phyloP scores from a whole-genome alignment of 208 protist genomes.

The Wallacemonas collosoma region DNA sequence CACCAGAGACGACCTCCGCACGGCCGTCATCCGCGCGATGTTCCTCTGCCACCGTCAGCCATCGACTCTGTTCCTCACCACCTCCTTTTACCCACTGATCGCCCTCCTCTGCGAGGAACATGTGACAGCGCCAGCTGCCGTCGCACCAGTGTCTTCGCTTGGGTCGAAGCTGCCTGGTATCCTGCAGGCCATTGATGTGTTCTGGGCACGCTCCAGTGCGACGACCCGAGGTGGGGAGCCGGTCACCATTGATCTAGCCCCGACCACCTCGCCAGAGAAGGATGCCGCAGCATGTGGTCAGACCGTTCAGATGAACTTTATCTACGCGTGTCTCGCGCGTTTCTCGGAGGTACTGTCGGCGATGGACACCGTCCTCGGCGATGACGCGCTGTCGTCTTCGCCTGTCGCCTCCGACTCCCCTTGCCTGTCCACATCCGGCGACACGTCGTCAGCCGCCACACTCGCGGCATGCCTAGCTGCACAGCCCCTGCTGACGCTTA shows the following conservation, averaged over 20 bases:
- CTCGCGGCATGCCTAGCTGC: conserved; percentile 19
- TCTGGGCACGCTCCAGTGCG: conserved; percentile 11
- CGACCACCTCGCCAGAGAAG: no score
- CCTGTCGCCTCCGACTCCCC: no score
- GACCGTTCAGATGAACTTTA: conserved; percentile 2
- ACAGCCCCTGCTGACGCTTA: conserved; percentile 46
- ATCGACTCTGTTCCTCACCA: neutral
- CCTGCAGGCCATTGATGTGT: conserved; percentile 11
- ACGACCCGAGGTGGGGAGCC: conserved; percentile 3
- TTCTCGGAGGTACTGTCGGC: neutral
- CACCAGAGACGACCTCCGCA: conserved; percentile 4
- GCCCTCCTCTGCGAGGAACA: neutral
- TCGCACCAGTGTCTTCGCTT: neutral
- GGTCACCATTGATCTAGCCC: neutral
- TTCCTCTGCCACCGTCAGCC: conserved; percentile 14
- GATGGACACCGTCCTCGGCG: neutral
- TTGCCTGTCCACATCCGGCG: neutral
- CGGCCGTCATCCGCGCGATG: neutral
- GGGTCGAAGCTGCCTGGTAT: neutral
- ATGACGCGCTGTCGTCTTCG: neutral
- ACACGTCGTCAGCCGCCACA: neutral
- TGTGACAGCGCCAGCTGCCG: no score
- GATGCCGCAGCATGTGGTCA: no score
- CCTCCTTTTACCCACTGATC: conserved; percentile 7
- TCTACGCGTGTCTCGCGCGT: conserved; percentile 10